Base-by-base conservation (phyloP, 23 red algal genomes). In the Gracilariopsis chorda region DNA sequence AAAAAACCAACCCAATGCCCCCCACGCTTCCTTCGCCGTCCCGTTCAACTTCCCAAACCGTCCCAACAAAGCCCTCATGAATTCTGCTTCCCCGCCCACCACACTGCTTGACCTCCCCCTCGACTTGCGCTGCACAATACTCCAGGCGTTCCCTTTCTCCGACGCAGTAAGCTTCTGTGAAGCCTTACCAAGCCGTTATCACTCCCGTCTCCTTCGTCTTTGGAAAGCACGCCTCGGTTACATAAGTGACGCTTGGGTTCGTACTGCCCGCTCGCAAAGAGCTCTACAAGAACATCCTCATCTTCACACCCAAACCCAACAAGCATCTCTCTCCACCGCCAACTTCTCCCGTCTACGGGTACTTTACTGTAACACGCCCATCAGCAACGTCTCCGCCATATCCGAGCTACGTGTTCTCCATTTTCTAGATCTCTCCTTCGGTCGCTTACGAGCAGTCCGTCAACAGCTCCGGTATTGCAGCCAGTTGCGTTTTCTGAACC, bases 401-500 rank as follows among this genome's bases (percentile, higher is more conserved):
- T 70, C 57, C 24, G 80, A 85, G 29, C 44, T 85, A 20, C 36
- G 30, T 32, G 0, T 68, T 20, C 57, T 85, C 24, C 80, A 59
- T 2, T 16, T 85, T 34, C 57, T 85, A 8, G 80, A 85, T 36
- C 48, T 59, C 6, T 67, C 56, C 32, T 47, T 45, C 29, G 43
- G 57, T 65, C 40, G 44, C 25, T 58, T 85, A 19, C 49, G 48
- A 36, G 56, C 29, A 6, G 47, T 85, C 40, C 80, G 56, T 19
- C 17, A n/a, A 7, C 40, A 68, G 21, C 40, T 85, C 36, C 28
- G 48, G 27, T 30, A 48, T 41, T 85, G 80, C 44, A 69, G 24
- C n/a, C 13, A 39, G 4, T 58, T 85, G 10, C 80, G 80, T 47
- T 51, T 85, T 58, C 57, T 85, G 36, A 85, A 85, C 62, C 62